Percentiles rank a stretch among this genome's conserved stretches.
These are phyloP conservation scores for Colletotrichum orbiculare DNA, from an alignment of 2,329 filamentous ascomycete genomes.

Conservation along the genomic window DNA sequence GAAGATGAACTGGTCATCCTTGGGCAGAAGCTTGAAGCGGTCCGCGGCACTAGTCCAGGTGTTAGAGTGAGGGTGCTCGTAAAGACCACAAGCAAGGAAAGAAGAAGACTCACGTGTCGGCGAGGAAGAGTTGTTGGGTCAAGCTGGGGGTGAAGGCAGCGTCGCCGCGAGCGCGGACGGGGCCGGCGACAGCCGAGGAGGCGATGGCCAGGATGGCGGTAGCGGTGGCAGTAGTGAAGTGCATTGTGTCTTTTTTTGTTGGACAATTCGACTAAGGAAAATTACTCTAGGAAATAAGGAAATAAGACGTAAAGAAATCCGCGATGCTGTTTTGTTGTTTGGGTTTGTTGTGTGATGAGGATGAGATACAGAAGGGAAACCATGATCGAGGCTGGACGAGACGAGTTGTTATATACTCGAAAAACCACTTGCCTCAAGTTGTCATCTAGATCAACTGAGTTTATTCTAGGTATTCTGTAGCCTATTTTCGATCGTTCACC, in stretches of 20 bases:
- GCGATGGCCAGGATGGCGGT: slow-evolving; percentile 53
- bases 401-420: slow-evolving; percentile 27
- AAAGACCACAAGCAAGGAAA: neutral
- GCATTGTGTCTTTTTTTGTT: slow-evolving; percentile 45
- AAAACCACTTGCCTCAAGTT: neutral
- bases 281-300: slow-evolving; percentile 11
- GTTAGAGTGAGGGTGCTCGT: slow-evolving; percentile 33
- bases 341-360: neutral
- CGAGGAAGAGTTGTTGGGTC: slow-evolving; percentile 52
- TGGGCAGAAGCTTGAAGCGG: slow-evolving; percentile 54
- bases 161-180: slow-evolving; percentile 25
- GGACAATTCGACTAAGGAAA: neutral
- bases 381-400: neutral
- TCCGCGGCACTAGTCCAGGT: slow-evolving; percentile 50
- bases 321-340: neutral
- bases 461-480: neutral
- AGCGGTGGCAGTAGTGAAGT: slow-evolving; percentile 42
- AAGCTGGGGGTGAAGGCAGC: slow-evolving; percentile 36
- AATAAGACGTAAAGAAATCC: slow-evolving; percentile 7
- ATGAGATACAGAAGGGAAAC: slow-evolving; percentile 16
- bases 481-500: slow-evolving; percentile 26
- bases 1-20: slow-evolving; percentile 60
- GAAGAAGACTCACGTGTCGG: slow-evolving; percentile 48
- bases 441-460: neutral
- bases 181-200: slow-evolving; percentile 45